Percentiles rank a stretch among this genome's conserved stretches.
Conservation (phyloP, 768 basidiomycete genomes). For the Mycena maculata region DNA sequence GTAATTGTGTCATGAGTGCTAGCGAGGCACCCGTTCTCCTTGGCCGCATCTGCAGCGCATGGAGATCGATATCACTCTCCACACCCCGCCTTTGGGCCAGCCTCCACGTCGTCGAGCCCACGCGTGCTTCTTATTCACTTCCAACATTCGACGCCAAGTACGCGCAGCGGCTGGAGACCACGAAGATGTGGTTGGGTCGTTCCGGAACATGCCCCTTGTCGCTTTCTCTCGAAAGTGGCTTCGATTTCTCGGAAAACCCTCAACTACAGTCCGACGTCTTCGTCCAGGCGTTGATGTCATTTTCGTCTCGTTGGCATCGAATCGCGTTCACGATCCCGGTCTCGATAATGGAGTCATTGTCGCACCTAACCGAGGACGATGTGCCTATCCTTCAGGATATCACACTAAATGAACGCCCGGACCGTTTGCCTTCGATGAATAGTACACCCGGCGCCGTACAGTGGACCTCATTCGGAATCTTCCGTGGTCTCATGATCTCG, state of each 20-base stretch:
- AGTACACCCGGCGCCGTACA: too few species aligned
- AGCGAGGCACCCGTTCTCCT: conserved; percentile 26
- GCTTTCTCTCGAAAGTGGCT: neutral
- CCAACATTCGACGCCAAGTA: neutral
- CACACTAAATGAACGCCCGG: neutral
- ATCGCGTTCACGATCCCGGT: neutral
- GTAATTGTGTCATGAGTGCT: conserved; percentile 24
- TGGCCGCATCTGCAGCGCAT: conserved; percentile 25
- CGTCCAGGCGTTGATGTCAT: neutral
- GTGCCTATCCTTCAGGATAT: neutral
- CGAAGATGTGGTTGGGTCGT: conserved; percentile 19
- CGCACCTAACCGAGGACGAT: neutral
- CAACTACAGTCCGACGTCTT: too few species aligned
- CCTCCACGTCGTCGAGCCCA: conserved; percentile 21
- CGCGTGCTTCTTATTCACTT: too few species aligned
- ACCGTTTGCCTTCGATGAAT: neutral
- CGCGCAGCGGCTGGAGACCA: neutral
- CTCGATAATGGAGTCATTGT: neutral
- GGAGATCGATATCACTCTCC: conserved; percentile 19
- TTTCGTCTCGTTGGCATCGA: conserved; percentile 3
- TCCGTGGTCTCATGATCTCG: neutral
- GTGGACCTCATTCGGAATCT: neutral
- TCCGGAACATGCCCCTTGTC: conserved; percentile 16
- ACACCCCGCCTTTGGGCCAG: conserved; percentile 26
- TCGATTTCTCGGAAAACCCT: too few species aligned